phyloP scores from a whole-genome alignment of 225 moss, liverwort and hornwort genomes.

The Physcomitrium patens region DNA sequence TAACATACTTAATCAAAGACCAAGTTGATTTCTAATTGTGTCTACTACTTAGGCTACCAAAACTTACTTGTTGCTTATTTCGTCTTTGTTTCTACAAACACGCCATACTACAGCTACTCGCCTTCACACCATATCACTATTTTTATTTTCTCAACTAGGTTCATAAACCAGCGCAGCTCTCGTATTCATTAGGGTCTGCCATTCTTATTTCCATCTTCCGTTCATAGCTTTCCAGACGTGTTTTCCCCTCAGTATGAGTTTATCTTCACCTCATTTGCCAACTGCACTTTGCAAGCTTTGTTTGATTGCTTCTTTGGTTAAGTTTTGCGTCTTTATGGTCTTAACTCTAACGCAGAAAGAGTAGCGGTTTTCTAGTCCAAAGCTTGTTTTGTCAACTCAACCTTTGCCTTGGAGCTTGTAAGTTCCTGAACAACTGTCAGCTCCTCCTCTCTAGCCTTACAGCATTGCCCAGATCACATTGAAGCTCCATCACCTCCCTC shows the following conservation, averaged over 20 bases:
- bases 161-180: conserved; percentile 44
- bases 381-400: conserved; percentile 45
- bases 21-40: too few species aligned
- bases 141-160: conserved; percentile 54
- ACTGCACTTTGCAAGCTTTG: conserved; percentile 50
- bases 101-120: too few species aligned
- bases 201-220: conserved; percentile 41
- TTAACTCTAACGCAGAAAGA: conserved; percentile 49
- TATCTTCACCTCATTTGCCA: conserved; percentile 47
- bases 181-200: conserved; percentile 46
- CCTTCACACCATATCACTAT: conserved; percentile 30
- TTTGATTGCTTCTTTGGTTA: conserved; percentile 69
- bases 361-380: conserved; percentile 59
- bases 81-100: too few species aligned
- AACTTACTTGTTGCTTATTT: too few species aligned
- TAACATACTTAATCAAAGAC: too few species aligned
- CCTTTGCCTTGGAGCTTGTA: conserved; percentile 49
- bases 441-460: conserved; percentile 47
- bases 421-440: conserved; percentile 53
- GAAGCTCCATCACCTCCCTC: conserved; percentile 70
- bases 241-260: conserved; percentile 43
- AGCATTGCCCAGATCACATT: conserved; percentile 68
- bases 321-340: conserved; percentile 53
- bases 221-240: conserved; percentile 54
- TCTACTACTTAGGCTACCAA: too few species aligned